These are phyloP conservation scores for Mixia osmundae DNA, from an alignment of 1,284 basidiomycete species.

Conservation along the genomic window DNA sequence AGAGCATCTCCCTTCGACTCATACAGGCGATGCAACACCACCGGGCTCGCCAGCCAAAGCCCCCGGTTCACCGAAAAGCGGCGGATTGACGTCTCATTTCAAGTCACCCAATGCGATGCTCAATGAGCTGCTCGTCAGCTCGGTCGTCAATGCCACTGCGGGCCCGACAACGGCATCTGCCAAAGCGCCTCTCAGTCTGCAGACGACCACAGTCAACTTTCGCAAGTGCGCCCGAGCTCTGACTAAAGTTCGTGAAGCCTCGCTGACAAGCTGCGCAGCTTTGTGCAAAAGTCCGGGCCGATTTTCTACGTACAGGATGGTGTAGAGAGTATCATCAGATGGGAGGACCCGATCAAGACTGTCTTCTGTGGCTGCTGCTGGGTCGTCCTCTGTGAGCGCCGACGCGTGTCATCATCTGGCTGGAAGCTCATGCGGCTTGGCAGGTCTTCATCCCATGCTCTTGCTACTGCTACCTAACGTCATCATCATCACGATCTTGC, in stretches of 20 bases:
- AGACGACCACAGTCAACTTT: slow-evolving; percentile 1
- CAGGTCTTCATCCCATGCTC: slow-evolving; percentile 14
- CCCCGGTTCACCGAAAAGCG: too few relatives aligned
- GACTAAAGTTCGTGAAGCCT: neutral
- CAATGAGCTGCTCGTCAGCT: too few relatives aligned
- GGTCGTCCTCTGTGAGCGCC: slow-evolving; percentile 13
- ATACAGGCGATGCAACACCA: too few relatives aligned
- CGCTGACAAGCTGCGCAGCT: slow-evolving; percentile 5
- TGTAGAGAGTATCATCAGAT: slow-evolving; percentile 14
- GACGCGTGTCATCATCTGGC: neutral
- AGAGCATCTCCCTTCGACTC: too few relatives aligned
- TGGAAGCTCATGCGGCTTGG: neutral
- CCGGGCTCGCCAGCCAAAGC: too few relatives aligned
- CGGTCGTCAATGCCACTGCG: too few relatives aligned
- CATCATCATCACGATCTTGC: slow-evolving; percentile 11
- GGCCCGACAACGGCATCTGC: too few relatives aligned
- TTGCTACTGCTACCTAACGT: slow-evolving; percentile 13
- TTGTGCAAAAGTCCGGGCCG: slow-evolving; percentile 17
- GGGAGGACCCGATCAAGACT: slow-evolving; percentile 15
- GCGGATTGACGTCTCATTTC: too few relatives aligned
- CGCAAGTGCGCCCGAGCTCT: neutral
- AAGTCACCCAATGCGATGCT: too few relatives aligned
- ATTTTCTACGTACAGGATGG: slow-evolving; percentile 16
- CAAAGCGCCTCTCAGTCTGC: neutral
- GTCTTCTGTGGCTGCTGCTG: slow-evolving; percentile 13